Evolutionary conservation across 768 basidiomycete genomes (phyloP).

Genomic region (Suillus bovinus): DNA sequence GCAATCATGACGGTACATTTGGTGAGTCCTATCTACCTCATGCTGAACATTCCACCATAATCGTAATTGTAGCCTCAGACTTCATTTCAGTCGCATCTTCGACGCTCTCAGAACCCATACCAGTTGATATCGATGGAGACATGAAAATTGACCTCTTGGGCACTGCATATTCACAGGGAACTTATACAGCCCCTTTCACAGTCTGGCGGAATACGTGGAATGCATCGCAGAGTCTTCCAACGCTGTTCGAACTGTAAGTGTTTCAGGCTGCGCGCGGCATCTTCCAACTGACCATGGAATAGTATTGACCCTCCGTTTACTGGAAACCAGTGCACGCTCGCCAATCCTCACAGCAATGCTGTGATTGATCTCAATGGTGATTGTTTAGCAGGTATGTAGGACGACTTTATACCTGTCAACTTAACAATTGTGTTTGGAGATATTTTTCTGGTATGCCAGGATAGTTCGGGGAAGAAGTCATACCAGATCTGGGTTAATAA

Average conservation of each 20-base stretch:
- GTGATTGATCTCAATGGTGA: slow-evolving; percentile 95
- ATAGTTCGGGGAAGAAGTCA: slow-evolving; percentile 53
- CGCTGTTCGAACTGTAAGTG: slow-evolving; percentile 69
- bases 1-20: slow-evolving; percentile 61
- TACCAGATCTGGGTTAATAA: slow-evolving; percentile 95
- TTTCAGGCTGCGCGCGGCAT: neutral
- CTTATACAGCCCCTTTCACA: slow-evolving; percentile 44
- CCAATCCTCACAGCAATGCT: slow-evolving; percentile 92
- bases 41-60: neutral
- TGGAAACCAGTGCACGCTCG: slow-evolving; percentile 68
- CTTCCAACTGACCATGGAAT: slow-evolving; percentile 11
- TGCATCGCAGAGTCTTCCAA: slow-evolving; percentile 46
- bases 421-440: slow-evolving; percentile 44
- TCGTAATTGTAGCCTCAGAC: slow-evolving; percentile 22
- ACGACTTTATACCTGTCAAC: neutral
- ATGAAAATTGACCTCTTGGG: slow-evolving; percentile 90
- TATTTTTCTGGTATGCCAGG: slow-evolving; percentile 85
- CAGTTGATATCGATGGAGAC: slow-evolving; percentile 84
- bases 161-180: slow-evolving; percentile 43
- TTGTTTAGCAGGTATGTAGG: slow-evolving; percentile 77
- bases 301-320: slow-evolving; percentile 63
- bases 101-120: slow-evolving; percentile 75
- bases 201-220: slow-evolving; percentile 87
- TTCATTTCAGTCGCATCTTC: slow-evolving; percentile 63
- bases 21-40: slow-evolving; percentile 42